Conservation (phyloP, 805 yeast genomes). For the Blastobotrys terrestris region DNA sequence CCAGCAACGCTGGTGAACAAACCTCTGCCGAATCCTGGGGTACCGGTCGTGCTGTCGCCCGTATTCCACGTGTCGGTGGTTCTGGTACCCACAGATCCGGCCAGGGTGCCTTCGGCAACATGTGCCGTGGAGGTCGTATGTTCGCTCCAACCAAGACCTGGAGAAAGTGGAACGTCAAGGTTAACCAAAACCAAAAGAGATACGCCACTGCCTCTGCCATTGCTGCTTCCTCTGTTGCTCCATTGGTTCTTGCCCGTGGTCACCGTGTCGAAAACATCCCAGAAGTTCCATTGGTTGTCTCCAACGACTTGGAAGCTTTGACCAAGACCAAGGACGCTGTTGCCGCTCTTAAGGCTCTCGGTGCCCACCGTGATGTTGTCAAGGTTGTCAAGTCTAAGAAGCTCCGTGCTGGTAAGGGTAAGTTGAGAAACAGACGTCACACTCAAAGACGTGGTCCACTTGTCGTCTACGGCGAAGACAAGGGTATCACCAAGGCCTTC, state of each 20-base stretch:
- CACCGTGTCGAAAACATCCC: slow-evolving; percentile 98
- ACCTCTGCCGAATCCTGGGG: slow-evolving; percentile 99
- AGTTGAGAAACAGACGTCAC: slow-evolving; percentile 98
- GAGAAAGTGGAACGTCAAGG: slow-evolving; percentile 99
- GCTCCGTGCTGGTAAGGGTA: slow-evolving; percentile 99
- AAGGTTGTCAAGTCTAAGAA: slow-evolving; percentile 98
- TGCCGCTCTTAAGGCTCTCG: slow-evolving; percentile 95
- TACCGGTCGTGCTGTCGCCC: slow-evolving; percentile 99
- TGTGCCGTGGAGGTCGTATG: slow-evolving; percentile 99
- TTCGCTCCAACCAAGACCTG: slow-evolving; percentile 99
- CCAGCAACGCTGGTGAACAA: slow-evolving; percentile 99
- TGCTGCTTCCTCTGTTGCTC: slow-evolving; percentile 98
- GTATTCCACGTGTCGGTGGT: slow-evolving; percentile 99
- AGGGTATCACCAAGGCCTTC: slow-evolving; percentile 96
- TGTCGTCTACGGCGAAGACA: slow-evolving; percentile 96
- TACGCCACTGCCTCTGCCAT: slow-evolving; percentile 99
- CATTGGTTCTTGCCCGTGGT: slow-evolving; percentile 98
- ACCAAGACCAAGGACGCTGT: slow-evolving; percentile 98
- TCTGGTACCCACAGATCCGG: slow-evolving; percentile 99
- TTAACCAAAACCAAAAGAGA: slow-evolving; percentile 99
- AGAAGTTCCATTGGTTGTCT: slow-evolving; percentile 97
- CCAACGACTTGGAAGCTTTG: slow-evolving; percentile 87
- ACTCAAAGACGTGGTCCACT: slow-evolving; percentile 99
- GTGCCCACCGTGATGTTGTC: slow-evolving; percentile 97
- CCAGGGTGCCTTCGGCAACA: slow-evolving; percentile 99